Evolutionary conservation across 2,329 filamentous ascomycete genomes (phyloP), one percentile per base, ranked within the genome.

Genomic region (Bipolaris zeicola): DNA sequence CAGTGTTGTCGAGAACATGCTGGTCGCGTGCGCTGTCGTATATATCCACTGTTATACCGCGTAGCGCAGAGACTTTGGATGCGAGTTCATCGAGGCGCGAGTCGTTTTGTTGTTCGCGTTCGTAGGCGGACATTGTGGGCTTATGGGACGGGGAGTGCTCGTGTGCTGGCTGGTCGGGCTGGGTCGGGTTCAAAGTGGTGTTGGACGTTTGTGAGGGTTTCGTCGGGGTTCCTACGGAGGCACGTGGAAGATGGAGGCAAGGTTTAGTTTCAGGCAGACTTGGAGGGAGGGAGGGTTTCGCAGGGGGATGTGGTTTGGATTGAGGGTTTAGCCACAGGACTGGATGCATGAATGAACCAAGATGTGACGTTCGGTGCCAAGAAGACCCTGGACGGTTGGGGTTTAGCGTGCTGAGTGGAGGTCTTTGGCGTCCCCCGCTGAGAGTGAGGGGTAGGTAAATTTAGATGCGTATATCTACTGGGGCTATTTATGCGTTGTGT

Each of bases 11-110:
- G n/a, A 99, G 90, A 62, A 96, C 86, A 64, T 90, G 87, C 69
- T 98, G 94, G 68, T 91, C 87, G 56, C 92, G 87, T 47, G 95
- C 95, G 75, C 95, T 92, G 79, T 98, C 93, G 83, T 98, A 97
- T 72, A 99, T 99, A 80, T 99, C 92, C 64, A 98, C 87, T 39
- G 95, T 99, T 48, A 99, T 92, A 77, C 90, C 91, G 72, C 94
- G 92, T 62, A 99, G 85, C 50, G 92, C 92, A 16, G 91, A 91
- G 52, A 98, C 93, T 80, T 99, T 99, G 64, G 87, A 85, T 14
- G 90, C 90, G 36, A 99, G 89, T 75, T 96, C 92, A 71, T 94
- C 89, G 54, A 99, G 90, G 68, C 94, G 92, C 65, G 91, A 88
- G 79, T 98, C 96, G 81, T 99, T 99, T 79, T 99, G 95, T 84